phyloP scores from a whole-genome alignment of 306 rosid species.

The Glycine latifolia region DNA sequence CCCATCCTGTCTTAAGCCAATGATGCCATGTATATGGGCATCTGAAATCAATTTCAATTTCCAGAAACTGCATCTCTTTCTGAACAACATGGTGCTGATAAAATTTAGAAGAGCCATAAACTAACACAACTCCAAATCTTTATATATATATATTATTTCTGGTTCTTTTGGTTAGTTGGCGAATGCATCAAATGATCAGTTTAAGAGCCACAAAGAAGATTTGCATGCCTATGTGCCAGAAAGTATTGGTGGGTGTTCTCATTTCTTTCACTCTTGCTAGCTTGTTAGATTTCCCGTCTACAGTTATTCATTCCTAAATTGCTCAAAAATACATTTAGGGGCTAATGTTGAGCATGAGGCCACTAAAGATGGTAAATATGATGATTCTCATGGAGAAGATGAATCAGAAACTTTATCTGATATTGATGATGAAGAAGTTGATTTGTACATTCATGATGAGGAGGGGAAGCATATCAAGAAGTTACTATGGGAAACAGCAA shows the following conservation, averaged over 20 bases:
- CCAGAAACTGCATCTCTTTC: slow-evolving; percentile 32
- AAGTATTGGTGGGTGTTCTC: slow-evolving; percentile 36
- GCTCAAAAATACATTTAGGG: slow-evolving; percentile 36
- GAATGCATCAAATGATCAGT: slow-evolving; percentile 43
- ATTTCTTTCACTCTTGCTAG: not conserved
- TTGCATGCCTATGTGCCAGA: slow-evolving; percentile 40
- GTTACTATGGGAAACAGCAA: slow-evolving; percentile 67
- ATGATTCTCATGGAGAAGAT: slow-evolving; percentile 43
- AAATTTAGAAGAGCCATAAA: slow-evolving; percentile 13
- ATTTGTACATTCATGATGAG: slow-evolving; percentile 65
- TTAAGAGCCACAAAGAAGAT: slow-evolving; percentile 34
- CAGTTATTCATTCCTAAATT: slow-evolving; percentile 35
- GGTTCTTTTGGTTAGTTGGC: slow-evolving; percentile 45
- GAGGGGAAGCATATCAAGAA: slow-evolving; percentile 57
- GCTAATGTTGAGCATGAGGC: slow-evolving; percentile 35
- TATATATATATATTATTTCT: not conserved
- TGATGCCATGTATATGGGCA: slow-evolving; percentile 23
- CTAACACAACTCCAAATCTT: not conserved
- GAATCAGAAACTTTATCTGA: slow-evolving; percentile 72
- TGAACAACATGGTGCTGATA: not conserved
- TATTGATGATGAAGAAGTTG: slow-evolving; percentile 71
- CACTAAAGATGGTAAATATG: slow-evolving; percentile 39
- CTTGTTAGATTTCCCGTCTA: slow-evolving; percentile 9
- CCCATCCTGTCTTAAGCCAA: slow-evolving; percentile 18
- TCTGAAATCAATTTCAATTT: slow-evolving; percentile 26